Evolutionary conservation across 75 land plant genomes (phyloP), one percentile per base, ranked within the genome.

Genomic region (Azolla pinnata): DNA sequence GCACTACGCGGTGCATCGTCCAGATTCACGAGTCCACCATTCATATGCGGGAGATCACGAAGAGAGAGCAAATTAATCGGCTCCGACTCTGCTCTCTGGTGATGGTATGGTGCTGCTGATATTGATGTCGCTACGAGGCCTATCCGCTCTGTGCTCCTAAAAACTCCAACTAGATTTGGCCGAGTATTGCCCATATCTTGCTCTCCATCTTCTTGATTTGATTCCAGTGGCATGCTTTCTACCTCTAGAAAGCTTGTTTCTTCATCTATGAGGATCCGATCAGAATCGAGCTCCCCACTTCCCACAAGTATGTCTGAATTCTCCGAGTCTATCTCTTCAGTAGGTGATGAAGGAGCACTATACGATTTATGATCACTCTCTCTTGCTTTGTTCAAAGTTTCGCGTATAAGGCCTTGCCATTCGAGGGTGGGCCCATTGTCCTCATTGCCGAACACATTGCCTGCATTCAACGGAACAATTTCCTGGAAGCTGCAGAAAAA

Each of bases 391-490:
- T 89, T 85, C n/a, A 92, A 61, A 50, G 84, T 76, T 25, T 80
- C 75, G 23, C 97, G 96, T 65, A 92, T 89, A 12, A 71, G 56
- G 28, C 62, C 26, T 66, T 92, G 96, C 97, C 97, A 92, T 66
- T 47, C 81, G 32, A 63, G 46, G 60, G 76, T 84, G 27, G 83
- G 87, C 3, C 84, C 82, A 27, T 53, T 74, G 60, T 92, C 87
- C 63, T 88, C 96, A 34, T 89, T 84, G 54, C 97, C 89, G 57
- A 92, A 68, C 2, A 92, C 74, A 48, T 92, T 92, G n/a, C 95
- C 88, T 57, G 96, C 92, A 75, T 85, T 88, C 59, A 92, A 67
- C 50, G 97, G 97, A 27, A 92, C 96, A 63, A 92, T 75, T 62
- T 92, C 97, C 59, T 92, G 97, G 40, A 88, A 63, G 44, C 97